A percentile compares a stretch with the other conserved stretches of the same genome.
Evolutionary conservation across 2,329 filamentous ascomycete species (phyloP).

Genomic region (Talaromyces sp.): DNA sequence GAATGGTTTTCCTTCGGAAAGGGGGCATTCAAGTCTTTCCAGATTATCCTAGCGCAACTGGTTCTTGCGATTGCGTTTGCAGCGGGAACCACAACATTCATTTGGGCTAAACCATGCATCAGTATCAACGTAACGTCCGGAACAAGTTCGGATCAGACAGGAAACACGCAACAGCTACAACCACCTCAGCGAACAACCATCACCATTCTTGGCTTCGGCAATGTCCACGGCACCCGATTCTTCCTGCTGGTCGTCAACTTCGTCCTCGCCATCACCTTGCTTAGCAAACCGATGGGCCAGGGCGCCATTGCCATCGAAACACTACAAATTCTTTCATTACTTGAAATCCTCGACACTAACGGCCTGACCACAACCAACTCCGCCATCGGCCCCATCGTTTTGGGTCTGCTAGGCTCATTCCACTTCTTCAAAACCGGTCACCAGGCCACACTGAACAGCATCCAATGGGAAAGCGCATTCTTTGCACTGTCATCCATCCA

Average conservation of each 20-base stretch:
- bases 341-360: conserved; percentile 63
- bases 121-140: conserved; percentile 61
- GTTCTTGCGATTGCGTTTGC: conserved; percentile 76
- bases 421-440: conserved; percentile 98
- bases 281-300: conserved; percentile 92
- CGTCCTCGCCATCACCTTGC: conserved; percentile 69
- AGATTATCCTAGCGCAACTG: conserved; percentile 74
- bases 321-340: conserved; percentile 80
- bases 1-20: conserved; percentile 69
- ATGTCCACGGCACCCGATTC: conserved; percentile 88
- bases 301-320: conserved; percentile 77
- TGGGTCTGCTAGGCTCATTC: conserved; percentile 86
- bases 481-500: conserved; percentile 76
- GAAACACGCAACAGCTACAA: conserved; percentile 23
- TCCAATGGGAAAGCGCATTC: conserved; percentile 96
- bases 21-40: conserved; percentile 66
- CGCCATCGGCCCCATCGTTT: conserved; percentile 76
- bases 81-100: conserved; percentile 79
- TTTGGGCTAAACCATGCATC: conserved; percentile 81
- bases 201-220: conserved; percentile 84
- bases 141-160: conserved; percentile 31
- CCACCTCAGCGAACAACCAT: conserved; percentile 50
- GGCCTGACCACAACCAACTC: conserved; percentile 56
- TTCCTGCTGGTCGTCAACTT: conserved; percentile 79
- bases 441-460: conserved; percentile 78